phyloP scores from a whole-genome alignment of 805 yeast genomes.

The Kuraishia ogatae region DNA sequence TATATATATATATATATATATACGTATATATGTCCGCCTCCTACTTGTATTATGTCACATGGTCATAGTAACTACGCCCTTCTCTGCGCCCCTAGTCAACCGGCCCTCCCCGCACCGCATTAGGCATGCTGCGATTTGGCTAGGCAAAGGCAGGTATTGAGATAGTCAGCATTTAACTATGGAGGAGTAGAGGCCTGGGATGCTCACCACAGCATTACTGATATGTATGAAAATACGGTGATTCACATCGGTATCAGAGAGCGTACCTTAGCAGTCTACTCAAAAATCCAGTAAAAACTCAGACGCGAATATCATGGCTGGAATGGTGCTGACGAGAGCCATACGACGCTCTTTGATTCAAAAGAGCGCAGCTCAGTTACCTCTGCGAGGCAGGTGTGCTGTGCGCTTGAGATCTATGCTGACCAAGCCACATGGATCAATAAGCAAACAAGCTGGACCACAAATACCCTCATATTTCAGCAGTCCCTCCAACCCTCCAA shows the following conservation, averaged over 20 bases:
- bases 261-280: too few relatives aligned
- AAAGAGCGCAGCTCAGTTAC: neutral
- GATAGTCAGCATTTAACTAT: too few relatives aligned
- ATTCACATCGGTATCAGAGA: too few relatives aligned
- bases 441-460: neutral
- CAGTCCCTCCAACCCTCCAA: slow-evolving; percentile 17
- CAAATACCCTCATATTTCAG: slow-evolving; percentile 15
- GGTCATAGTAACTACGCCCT: slow-evolving; percentile 2
- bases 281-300: too few relatives aligned
- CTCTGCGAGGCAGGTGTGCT: neutral
- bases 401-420: neutral
- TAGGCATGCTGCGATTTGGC: neutral
- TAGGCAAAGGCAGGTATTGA: slow-evolving; percentile 1
- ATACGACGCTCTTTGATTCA: neutral
- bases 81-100: too few relatives aligned
- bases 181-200: too few relatives aligned
- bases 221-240: too few relatives aligned
- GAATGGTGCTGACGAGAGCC: neutral
- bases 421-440: neutral
- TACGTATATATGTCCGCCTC: too few relatives aligned
- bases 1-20: too few relatives aligned
- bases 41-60: too few relatives aligned
- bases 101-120: neutral
- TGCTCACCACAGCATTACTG: too few relatives aligned
- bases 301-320: neutral